These are phyloP conservation scores for Apophysomyces elegans DNA, from an alignment of 371 early-diverging fungal genomes.

Conservation along the genomic window DNA sequence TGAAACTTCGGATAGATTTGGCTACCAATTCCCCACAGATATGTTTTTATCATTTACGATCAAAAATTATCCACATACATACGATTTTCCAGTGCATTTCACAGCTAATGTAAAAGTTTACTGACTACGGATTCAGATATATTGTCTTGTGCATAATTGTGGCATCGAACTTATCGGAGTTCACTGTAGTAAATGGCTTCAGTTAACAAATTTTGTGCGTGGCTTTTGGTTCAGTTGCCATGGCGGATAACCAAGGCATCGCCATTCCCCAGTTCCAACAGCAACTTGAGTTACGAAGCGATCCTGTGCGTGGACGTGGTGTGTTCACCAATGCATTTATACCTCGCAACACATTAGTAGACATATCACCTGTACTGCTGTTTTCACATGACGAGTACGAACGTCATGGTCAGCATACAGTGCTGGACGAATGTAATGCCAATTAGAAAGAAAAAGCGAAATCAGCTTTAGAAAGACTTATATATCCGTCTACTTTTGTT, in stretches of 20 bases:
- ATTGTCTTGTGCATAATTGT: too few species aligned
- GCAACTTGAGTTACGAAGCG: slow-evolving; percentile 46
- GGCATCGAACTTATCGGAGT: too few species aligned
- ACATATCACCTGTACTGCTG: slow-evolving; percentile 65
- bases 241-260: slow-evolving; percentile 6
- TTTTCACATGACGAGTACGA: slow-evolving; percentile 61
- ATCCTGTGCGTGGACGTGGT: slow-evolving; percentile 64
- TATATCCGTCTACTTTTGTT: too few species aligned
- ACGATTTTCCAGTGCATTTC: too few species aligned
- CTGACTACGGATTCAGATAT: too few species aligned
- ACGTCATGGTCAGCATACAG: slow-evolving; percentile 62
- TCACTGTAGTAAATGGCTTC: too few species aligned
- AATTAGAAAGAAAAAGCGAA: too few species aligned
- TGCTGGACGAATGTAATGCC: slow-evolving; percentile 55
- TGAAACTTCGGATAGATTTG: background rate
- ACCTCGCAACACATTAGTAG: slow-evolving; percentile 52
- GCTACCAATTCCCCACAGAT: background rate
- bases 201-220: too few species aligned
- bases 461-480: too few species aligned
- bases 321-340: slow-evolving; percentile 55
- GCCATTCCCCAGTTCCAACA: slow-evolving; percentile 32
- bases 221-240: background rate
- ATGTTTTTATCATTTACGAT: background rate
- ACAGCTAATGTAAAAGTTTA: too few species aligned
- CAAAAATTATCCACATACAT: too few species aligned